Conservation (phyloP, 2,329 filamentous ascomycete genomes). For the Penicillium sclerotigenum region DNA sequence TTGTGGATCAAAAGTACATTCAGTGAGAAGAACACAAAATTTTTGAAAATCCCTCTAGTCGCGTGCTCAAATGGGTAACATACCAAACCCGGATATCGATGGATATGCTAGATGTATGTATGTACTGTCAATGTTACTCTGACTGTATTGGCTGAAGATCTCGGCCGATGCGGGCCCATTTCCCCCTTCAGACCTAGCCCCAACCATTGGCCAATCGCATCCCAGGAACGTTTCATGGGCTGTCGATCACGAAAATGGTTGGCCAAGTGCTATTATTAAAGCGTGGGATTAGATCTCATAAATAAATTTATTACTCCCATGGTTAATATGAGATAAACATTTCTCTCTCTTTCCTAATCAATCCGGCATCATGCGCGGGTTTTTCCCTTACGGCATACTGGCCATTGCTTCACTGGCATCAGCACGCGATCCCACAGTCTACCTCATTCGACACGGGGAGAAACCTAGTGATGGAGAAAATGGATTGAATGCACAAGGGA, state of each 20-base stretch:
- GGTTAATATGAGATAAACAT: neutral
- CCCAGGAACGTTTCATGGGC: neutral
- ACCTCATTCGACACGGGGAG: constrained; percentile 63
- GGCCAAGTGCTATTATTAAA: neutral
- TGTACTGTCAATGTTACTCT: neutral
- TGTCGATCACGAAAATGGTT: neutral
- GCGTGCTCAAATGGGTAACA: neutral
- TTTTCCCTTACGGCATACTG: neutral
- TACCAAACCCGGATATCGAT: neutral
- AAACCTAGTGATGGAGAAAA: constrained; percentile 52
- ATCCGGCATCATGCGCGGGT: neutral
- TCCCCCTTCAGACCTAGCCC: neutral
- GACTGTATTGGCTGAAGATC: neutral
- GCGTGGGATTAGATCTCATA: neutral
- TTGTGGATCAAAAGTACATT: neutral
- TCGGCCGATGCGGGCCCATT: neutral
- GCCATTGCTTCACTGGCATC: constrained; percentile 14
- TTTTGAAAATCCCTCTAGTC: neutral
- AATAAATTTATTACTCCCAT: neutral
- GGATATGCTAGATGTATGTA: neutral
- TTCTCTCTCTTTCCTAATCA: neutral
- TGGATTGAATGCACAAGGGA: constrained; percentile 53
- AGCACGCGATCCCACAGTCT: constrained; percentile 50
- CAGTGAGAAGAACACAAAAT: neutral
- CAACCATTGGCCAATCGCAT: neutral